A percentile compares a stretch with the other conserved stretches of the same genome.
Conservation (phyloP, 2,329 filamentous ascomycete species). For the Paecilomyces sp. region DNA sequence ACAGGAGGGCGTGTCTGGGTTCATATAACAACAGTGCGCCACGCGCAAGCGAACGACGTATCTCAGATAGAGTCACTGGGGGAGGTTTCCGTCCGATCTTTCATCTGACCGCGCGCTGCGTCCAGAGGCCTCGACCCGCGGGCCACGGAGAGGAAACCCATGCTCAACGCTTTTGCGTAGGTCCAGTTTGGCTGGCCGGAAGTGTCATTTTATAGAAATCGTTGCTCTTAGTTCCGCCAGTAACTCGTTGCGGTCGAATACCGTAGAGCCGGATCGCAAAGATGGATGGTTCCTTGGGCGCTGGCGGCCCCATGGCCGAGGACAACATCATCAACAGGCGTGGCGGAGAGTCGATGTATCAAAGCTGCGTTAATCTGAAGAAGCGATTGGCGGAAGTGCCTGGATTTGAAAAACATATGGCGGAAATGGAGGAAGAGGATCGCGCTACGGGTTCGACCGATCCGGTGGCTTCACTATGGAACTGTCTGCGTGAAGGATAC, state of each 20-base stretch:
- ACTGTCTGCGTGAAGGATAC: slow-evolving; percentile 72
- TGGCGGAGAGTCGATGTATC: slow-evolving; percentile 91
- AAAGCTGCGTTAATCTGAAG: slow-evolving; percentile 83
- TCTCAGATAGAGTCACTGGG: slow-evolving; percentile 7
- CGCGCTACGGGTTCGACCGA: slow-evolving; percentile 57
- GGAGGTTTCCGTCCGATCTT: slow-evolving; percentile 10
- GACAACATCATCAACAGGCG: slow-evolving; percentile 96
- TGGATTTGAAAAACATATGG: slow-evolving; percentile 68
- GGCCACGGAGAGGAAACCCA: slow-evolving; percentile 16
- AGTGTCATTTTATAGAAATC: not conserved
- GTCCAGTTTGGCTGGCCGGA: not conserved
- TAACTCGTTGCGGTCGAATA: not conserved
- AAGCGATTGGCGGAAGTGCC: slow-evolving; percentile 76
- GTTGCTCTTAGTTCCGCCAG: not conserved
- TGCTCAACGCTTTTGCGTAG: slow-evolving; percentile 17
- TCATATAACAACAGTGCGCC: not conserved
- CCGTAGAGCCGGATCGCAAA: slow-evolving; percentile 9
- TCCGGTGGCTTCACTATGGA: slow-evolving; percentile 88
- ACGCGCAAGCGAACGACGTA: slow-evolving; percentile 2
- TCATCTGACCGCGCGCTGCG: slow-evolving; percentile 17
- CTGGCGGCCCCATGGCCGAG: slow-evolving; percentile 53
- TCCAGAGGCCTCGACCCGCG: slow-evolving; percentile 19
- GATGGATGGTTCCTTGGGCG: slow-evolving; percentile 29
- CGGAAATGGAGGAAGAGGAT: slow-evolving; percentile 64
- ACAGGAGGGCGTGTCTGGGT: not conserved